Conservation (phyloP, 1,284 basidiomycete species). For the Sphagnurus paluster region DNA sequence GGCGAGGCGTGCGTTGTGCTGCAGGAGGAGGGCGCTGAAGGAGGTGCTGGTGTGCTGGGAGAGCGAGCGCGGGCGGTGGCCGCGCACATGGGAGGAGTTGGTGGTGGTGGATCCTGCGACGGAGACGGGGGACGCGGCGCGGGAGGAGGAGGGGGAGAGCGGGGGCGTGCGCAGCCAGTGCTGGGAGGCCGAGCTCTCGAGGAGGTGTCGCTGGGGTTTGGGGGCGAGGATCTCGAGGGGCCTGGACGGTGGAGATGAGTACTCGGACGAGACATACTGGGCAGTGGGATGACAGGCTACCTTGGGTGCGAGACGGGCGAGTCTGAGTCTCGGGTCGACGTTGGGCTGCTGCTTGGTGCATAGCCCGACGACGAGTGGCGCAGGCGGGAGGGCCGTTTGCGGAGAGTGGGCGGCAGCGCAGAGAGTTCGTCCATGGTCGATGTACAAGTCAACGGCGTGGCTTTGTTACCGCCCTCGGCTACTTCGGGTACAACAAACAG, state of each 20-base stretch:
- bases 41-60: constrained; percentile 17
- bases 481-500: not conserved
- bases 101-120: constrained; percentile 16
- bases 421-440: constrained; percentile 34
- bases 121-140: constrained; percentile 39
- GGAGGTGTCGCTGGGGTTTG: constrained; percentile 53
- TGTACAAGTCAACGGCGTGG: not conserved
- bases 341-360: constrained; percentile 17
- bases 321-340: constrained; percentile 24
- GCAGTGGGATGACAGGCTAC: not conserved
- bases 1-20: constrained; percentile 6
- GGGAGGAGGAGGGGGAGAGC: constrained; percentile 45
- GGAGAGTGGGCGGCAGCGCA: constrained; percentile 34
- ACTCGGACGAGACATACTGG: constrained; percentile 1
- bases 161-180: constrained; percentile 51
- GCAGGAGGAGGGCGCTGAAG: constrained; percentile 23
- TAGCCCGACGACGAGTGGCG: constrained; percentile 31
- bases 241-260: constrained; percentile 20
- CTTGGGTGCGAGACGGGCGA: constrained; percentile 19
- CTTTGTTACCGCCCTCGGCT: not conserved
- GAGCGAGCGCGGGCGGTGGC: constrained; percentile 4
- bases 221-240: constrained; percentile 54
- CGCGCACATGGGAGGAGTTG: constrained; percentile 10
- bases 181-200: constrained; percentile 50
- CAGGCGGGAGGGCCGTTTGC: constrained; percentile 25